These are phyloP conservation scores for Blastocystis sp. DNA, from an alignment of 352 stramenopile genomes.

Conservation along the genomic window DNA sequence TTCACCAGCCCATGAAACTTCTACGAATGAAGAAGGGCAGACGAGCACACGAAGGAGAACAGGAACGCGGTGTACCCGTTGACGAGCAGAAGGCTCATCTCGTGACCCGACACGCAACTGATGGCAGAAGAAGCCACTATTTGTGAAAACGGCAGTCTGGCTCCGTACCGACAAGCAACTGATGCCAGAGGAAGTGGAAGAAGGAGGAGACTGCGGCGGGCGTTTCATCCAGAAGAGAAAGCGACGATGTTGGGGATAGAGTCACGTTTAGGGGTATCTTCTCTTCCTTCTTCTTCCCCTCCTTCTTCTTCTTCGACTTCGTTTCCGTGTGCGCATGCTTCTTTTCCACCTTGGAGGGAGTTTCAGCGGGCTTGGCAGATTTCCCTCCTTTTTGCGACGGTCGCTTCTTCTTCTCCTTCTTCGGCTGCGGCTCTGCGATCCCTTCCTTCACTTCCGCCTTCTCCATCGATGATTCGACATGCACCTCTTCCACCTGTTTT, in stretches of 20 bases:
- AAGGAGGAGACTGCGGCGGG: background rate
- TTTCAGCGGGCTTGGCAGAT: background rate
- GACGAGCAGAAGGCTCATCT: conserved; percentile 9
- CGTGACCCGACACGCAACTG: conserved; percentile 5
- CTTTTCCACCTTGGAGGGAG: background rate
- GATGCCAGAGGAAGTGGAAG: background rate
- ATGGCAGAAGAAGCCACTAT: background rate
- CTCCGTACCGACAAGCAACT: background rate
- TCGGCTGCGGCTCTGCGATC: background rate
- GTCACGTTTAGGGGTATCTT: background rate
- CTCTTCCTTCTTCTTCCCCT: background rate
- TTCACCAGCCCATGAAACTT: background rate
- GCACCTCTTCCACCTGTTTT: background rate
- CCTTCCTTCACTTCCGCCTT: background rate
- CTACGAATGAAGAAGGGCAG: background rate
- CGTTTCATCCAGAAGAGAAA: background rate
- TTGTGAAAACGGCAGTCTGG: background rate
- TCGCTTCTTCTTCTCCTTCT: background rate
- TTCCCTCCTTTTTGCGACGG: background rate
- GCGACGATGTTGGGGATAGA: background rate
- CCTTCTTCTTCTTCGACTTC: background rate
- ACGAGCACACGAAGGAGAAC: background rate
- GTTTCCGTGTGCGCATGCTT: background rate
- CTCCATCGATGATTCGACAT: background rate
- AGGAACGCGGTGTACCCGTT: background rate